Conservation (phyloP, 305 asterid species). For the Withania somnifera region DNA sequence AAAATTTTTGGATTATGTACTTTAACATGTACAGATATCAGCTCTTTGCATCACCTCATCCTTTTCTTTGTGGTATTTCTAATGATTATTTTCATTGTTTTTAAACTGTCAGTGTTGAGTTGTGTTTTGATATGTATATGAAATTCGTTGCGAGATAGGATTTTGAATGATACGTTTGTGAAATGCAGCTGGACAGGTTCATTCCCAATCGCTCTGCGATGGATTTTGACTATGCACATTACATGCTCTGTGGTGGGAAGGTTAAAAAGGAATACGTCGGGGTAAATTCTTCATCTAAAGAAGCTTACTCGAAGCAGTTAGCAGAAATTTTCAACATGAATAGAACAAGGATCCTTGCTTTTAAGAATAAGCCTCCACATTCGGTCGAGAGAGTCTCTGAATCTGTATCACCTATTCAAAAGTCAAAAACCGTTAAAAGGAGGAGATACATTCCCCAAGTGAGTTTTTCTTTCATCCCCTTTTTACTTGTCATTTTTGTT, state of each 20-base stretch:
- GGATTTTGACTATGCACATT: constrained; percentile 45
- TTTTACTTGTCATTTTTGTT: background rate
- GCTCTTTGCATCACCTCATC: background rate
- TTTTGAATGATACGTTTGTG: background rate
- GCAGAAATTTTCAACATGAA: constrained; percentile 37
- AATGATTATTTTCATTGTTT: background rate
- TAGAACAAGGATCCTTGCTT: constrained; percentile 41
- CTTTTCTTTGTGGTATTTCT: background rate
- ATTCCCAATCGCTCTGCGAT: constrained; percentile 53
- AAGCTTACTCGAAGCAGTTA: constrained; percentile 35
- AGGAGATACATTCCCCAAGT: constrained; percentile 29
- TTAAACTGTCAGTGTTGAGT: background rate
- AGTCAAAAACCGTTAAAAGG: constrained; percentile 2
- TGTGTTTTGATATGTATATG: background rate
- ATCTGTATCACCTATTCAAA: constrained; percentile 6
- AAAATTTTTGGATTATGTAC: too few relatives aligned
- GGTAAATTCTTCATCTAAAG: constrained; percentile 22
- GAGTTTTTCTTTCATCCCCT: background rate
- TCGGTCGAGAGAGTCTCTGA: background rate
- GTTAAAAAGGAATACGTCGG: constrained; percentile 13
- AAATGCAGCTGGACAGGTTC: constrained; percentile 45
- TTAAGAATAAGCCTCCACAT: constrained; percentile 31
- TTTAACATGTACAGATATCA: background rate
- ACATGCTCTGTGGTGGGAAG: constrained; percentile 33
- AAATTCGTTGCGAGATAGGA: background rate